Percentiles rank a stretch among this genome's conserved stretches.
These are phyloP conservation scores for Kodamaea derodonti DNA, from an alignment of 1,139 yeast species.

Conservation along the genomic window DNA sequence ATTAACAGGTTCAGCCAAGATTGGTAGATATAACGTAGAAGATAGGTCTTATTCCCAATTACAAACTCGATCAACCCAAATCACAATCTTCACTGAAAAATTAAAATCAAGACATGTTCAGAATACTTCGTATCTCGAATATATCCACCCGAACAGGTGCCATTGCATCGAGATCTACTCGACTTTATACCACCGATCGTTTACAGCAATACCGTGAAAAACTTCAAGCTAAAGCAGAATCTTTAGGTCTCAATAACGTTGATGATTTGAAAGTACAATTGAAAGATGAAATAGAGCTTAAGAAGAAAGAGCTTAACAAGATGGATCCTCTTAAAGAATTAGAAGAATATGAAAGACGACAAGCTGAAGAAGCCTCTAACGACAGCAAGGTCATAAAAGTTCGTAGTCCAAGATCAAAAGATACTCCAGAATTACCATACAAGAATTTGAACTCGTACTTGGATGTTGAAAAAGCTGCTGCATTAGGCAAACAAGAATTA, in stretches of 20 bases:
- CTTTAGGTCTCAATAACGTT: slow-evolving; percentile 39
- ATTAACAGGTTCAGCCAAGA: too few species aligned
- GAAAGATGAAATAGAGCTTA: slow-evolving; percentile 56
- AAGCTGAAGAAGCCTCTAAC: slow-evolving; percentile 27
- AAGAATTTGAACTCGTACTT: slow-evolving; percentile 70
- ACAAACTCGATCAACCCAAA: too few species aligned
- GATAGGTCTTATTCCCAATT: too few species aligned
- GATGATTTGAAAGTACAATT: slow-evolving; percentile 62
- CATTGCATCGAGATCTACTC: too few species aligned
- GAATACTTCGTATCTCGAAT: too few species aligned
- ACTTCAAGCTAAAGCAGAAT: slow-evolving; percentile 34
- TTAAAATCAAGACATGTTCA: too few species aligned
- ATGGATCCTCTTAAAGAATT: slow-evolving; percentile 71
- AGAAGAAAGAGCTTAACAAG: slow-evolving; percentile 52
- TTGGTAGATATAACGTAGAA: too few species aligned
- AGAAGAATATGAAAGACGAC: slow-evolving; percentile 49
- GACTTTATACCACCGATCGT: neutral
- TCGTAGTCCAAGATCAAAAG: slow-evolving; percentile 47
- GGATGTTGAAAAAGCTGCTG: slow-evolving; percentile 61
- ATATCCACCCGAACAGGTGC: too few species aligned
- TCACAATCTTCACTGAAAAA: too few species aligned
- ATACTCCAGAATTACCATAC: slow-evolving; percentile 50
- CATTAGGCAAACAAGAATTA: slow-evolving; percentile 58
- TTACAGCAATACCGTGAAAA: slow-evolving; percentile 24
- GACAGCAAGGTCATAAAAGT: slow-evolving; percentile 23